phyloP scores from a whole-genome alignment of 495 filamentous ascomycete species.

The Penicillium psychrofluorescens region DNA sequence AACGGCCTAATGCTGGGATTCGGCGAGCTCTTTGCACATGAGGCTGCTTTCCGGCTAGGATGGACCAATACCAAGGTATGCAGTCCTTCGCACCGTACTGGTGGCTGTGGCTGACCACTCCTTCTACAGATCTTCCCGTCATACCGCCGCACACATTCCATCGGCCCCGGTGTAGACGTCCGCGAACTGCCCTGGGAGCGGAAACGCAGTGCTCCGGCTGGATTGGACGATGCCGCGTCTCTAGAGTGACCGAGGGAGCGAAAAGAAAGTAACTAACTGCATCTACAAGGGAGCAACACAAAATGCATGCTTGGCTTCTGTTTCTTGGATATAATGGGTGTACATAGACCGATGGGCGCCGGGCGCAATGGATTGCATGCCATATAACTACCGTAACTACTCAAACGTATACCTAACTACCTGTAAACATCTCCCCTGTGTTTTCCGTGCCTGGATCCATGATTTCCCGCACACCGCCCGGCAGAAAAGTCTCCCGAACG shows the following conservation, averaged over 20 bases:
- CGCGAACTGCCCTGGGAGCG: slow-evolving; percentile 46
- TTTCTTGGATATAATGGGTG: slow-evolving; percentile 16
- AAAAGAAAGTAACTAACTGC: slow-evolving; percentile 1
- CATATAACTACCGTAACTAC: too few species aligned
- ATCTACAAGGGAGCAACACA: slow-evolving; percentile 9
- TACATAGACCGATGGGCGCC: slow-evolving; percentile 24
- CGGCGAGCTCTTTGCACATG: slow-evolving; percentile 92
- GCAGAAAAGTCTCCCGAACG: slow-evolving; percentile 30
- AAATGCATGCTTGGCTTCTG: slow-evolving; percentile 15
- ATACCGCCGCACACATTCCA: slow-evolving; percentile 46
- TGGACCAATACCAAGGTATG: slow-evolving; percentile 90
- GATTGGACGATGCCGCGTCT: slow-evolving; percentile 43
- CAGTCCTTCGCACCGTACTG: neutral
- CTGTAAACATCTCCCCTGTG: neutral
- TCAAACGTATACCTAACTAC: too few species aligned
- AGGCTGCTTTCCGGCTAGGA: slow-evolving; percentile 84
- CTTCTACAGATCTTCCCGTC: slow-evolving; percentile 56
- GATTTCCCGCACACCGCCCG: slow-evolving; percentile 21
- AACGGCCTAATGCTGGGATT: slow-evolving; percentile 99
- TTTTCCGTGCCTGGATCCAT: slow-evolving; percentile 6
- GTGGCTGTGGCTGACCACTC: neutral
- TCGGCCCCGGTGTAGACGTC: slow-evolving; percentile 62
- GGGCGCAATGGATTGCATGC: slow-evolving; percentile 12
- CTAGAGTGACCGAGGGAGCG: slow-evolving; percentile 13
- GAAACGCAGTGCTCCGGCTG: slow-evolving; percentile 26